These are phyloP conservation scores for Kluyveromyces marxianus DNA, from an alignment of 1,139 yeast species.

Conservation along the genomic window DNA sequence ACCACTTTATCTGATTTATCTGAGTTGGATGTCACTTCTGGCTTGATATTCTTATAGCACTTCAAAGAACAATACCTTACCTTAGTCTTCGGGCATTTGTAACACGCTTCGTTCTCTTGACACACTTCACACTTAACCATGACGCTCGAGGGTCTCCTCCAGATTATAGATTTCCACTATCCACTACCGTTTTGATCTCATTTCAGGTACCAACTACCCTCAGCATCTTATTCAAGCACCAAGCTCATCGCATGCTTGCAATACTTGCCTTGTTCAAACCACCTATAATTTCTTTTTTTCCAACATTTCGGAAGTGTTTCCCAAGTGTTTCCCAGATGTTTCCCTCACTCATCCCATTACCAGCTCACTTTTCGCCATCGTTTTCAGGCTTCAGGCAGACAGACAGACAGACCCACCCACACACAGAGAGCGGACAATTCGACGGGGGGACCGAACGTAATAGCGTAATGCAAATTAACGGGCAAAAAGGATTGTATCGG, in stretches of 20 bases:
- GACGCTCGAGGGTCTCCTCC: neutral
- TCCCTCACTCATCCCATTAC: neutral
- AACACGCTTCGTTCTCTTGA: slow-evolving; percentile 36
- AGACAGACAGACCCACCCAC: neutral
- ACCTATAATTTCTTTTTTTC: neutral
- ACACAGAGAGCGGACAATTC: neutral
- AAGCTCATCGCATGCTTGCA: slow-evolving; percentile 3
- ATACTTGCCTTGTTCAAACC: neutral
- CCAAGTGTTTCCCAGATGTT: neutral
- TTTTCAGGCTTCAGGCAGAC: neutral
- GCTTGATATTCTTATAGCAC: slow-evolving; percentile 48
- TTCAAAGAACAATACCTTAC: slow-evolving; percentile 44
- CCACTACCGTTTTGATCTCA: neutral
- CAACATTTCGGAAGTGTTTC: neutral
- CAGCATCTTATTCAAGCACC: neutral
- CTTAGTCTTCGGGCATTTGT: slow-evolving; percentile 56
- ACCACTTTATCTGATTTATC: neutral
- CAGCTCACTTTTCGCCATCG: neutral
- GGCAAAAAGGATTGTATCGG: neutral
- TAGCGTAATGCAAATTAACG: neutral
- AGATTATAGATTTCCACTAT: neutral
- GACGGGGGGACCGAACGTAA: neutral
- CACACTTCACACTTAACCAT: slow-evolving; percentile 42
- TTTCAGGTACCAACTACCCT: neutral
- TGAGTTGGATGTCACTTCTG: slow-evolving; percentile 16